Evolutionary conservation across 108 stramenopile genomes (phyloP), one percentile per base, ranked within the genome.

Genomic region (Aurantiochytrium sp.): DNA sequence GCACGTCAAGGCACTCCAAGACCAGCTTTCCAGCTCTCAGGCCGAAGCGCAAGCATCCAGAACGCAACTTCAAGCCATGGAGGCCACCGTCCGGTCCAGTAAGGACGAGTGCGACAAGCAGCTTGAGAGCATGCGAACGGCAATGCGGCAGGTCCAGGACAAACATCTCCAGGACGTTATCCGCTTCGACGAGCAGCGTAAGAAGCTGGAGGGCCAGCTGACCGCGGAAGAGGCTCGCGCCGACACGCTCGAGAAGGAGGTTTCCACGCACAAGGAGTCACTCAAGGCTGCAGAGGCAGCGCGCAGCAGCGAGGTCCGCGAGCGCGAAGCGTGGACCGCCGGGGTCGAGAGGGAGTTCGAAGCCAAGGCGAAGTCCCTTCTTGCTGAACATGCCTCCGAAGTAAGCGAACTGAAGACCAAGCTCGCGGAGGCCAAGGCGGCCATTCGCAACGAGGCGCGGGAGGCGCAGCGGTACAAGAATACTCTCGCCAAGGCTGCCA

Each of bases 131-230:
- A 81, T 81, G 73, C 73, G 73, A 1, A 1, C 17, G 27, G 73
- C 73, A 81, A 81, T 81, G 73, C 39, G 73, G 8, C 73, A 81
- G 32, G 73, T 81, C 45, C 73, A 81, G 30, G 73, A 81, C 45
- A 81, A 81, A 42, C 73, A 81, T 48, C 45, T 81, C 1, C 42
- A 81, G 32, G 73, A 81, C 30, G 73, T 81, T 12, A 81, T 81
- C 12, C 39, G 45, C 42, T 81, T 81, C 2, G 73, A 81, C 73
- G 73, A 81, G n/a, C 42, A 41, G 45, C 21, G 45, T 6, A 81
- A 81, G 39, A 81, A 81, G 24, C 73, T 81, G 6, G 73, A 81
- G 1, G 19, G 10, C 10, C 36, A 48, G 27, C 39, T 81, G 0
- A 48, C 6, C n/a, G 24, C 12, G 8, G 73, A 81, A 24, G 59